Evolutionary conservation across 1,139 yeast genomes (phyloP).

Genomic region (Taphrina pruni): DNA sequence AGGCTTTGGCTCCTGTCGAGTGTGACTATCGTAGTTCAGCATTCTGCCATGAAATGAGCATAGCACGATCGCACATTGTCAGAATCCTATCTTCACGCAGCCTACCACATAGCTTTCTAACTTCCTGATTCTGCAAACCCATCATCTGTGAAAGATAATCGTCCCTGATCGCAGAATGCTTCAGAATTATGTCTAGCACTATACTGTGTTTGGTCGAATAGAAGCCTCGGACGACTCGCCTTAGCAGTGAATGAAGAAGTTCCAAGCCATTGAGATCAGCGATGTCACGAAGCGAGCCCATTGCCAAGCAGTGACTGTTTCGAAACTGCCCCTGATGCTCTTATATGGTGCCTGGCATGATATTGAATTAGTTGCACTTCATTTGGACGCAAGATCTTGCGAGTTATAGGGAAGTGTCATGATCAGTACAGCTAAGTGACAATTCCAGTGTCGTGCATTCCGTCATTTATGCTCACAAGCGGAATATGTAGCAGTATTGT

Average conservation of each 20-base stretch:
- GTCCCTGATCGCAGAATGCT: constrained; percentile 68
- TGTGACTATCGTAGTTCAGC: constrained; percentile 41
- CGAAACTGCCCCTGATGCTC: no score
- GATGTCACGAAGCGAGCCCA: neutral
- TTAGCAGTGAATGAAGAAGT: constrained; percentile 52
- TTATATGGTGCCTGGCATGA: no score
- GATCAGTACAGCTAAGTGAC: no score
- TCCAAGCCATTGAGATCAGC: constrained; percentile 49
- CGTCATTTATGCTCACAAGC: no score
- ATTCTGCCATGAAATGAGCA: neutral
- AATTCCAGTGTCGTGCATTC: no score
- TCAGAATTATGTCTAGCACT: constrained; percentile 83
- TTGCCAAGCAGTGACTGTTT: no score
- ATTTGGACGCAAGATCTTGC: no score
- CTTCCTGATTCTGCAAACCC: constrained; percentile 64
- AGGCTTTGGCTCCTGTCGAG: constrained; percentile 69
- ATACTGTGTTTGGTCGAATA: constrained; percentile 83
- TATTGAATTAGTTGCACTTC: no score
- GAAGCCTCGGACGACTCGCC: constrained; percentile 82
- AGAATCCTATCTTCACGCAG: constrained; percentile 79
- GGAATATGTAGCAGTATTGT: no score
- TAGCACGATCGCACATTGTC: constrained; percentile 46
- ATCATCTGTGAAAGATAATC: constrained; percentile 31
- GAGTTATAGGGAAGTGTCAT: no score
- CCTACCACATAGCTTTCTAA: constrained; percentile 79